Conservation (phyloP, 148 eudicot genomes). For the Vaccinium darrowii region DNA sequence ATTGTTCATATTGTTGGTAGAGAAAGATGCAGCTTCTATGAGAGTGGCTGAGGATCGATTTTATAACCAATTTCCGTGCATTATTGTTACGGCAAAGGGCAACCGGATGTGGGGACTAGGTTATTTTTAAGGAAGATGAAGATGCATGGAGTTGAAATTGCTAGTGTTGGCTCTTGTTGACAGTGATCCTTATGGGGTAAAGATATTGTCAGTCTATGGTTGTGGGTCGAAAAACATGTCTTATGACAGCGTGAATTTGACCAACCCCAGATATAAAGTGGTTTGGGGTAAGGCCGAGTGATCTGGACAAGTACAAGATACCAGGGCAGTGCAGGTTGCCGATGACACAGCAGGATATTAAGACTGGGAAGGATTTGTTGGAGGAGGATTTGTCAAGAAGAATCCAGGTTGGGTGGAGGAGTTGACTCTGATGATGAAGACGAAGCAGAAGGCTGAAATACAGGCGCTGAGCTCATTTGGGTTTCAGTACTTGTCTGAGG, state of each 20-base stretch:
- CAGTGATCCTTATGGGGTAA: conserved; percentile 94
- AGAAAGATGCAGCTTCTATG: conserved; percentile 94
- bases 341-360: conserved; percentile 95
- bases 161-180: conserved; percentile 93
- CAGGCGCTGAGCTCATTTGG: conserved; percentile 95
- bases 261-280: conserved; percentile 95
- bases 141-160: conserved; percentile 57
- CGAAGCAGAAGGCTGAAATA: conserved; percentile 95
- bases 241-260: conserved; percentile 90
- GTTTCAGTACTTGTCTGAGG: conserved; percentile 93
- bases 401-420: conserved; percentile 94
- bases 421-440: conserved; percentile 93
- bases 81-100: conserved; percentile 89
- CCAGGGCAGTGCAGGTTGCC: conserved; percentile 97
- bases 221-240: conserved; percentile 99
- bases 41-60: conserved; percentile 86
- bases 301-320: conserved; percentile 90
- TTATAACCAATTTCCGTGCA: conserved; percentile 84
- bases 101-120: conserved; percentile 90
- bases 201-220: conserved; percentile 88
- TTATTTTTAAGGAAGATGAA: conserved; percentile 85
- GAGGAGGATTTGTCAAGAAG: conserved; percentile 98
- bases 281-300: conserved; percentile 94
- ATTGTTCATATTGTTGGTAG: conserved; percentile 71
- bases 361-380: conserved; percentile 90